Percentiles rank a stretch among this genome's conserved stretches.
These are phyloP conservation scores for Candida coleopterorum DNA, from an alignment of 805 yeast genomes.

Conservation along the genomic window DNA sequence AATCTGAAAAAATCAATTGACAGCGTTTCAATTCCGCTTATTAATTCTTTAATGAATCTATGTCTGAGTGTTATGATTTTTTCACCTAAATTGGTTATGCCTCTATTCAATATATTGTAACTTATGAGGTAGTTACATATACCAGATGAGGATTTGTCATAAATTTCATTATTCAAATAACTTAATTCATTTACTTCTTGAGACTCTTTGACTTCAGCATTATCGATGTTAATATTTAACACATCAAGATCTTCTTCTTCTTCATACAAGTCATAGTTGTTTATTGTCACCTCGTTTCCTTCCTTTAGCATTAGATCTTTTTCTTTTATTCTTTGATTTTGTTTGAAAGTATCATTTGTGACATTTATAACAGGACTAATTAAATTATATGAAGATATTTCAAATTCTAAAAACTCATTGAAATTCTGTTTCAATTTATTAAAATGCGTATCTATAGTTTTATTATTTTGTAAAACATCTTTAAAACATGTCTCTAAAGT, in stretches of 20 bases:
- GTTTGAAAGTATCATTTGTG: constrained; percentile 16
- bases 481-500: constrained; percentile 23
- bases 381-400: constrained; percentile 20
- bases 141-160: constrained; percentile 16
- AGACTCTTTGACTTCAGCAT: constrained; percentile 8
- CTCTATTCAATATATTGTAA: constrained; percentile 24
- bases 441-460: constrained; percentile 12
- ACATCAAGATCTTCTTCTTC: constrained; percentile 10
- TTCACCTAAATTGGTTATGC: constrained; percentile 17
- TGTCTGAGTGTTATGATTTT: constrained; percentile 22
- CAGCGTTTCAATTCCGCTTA: constrained; percentile 7
- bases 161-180: constrained; percentile 4
- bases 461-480: constrained; percentile 12
- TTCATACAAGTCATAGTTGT: constrained; percentile 14
- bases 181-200: background rate
- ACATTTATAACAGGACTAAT: constrained; percentile 7
- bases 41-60: constrained; percentile 13
- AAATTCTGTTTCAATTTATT: constrained; percentile 20
- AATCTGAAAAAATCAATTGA: constrained; percentile 23
- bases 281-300: background rate
- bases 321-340: constrained; percentile 12
- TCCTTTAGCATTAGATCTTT: constrained; percentile 8
- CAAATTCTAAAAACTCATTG: constrained; percentile 19
- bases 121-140: constrained; percentile 29
- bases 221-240: background rate